Conservation (phyloP, 495 filamentous ascomycete species). For the Talaromyces borbonicus region DNA sequence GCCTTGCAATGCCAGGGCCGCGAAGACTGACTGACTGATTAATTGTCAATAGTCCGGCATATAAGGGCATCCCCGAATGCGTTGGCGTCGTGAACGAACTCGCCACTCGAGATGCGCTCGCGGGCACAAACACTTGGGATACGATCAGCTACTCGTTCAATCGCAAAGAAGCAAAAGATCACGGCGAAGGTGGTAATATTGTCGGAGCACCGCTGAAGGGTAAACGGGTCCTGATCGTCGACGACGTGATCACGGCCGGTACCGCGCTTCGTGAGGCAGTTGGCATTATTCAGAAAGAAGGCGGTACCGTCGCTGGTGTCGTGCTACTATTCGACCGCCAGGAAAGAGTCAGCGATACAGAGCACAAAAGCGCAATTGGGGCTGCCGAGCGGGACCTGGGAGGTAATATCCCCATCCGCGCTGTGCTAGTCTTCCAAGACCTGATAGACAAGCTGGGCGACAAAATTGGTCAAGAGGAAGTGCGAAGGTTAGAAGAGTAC, state of each 20-base stretch:
- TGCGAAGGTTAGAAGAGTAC: constrained; percentile 69
- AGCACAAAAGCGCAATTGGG: constrained; percentile 61
- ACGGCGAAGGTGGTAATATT: constrained; percentile 87
- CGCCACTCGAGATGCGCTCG: constrained; percentile 45
- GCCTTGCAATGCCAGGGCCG: background rate
- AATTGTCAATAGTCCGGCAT: constrained; percentile 57
- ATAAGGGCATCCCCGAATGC: constrained; percentile 92
- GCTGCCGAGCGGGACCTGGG: constrained; percentile 61
- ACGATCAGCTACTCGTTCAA: constrained; percentile 75
- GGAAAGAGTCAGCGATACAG: constrained; percentile 59
- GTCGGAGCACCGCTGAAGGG: constrained; percentile 77
- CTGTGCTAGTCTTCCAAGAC: constrained; percentile 58
- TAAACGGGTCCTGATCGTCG: constrained; percentile 79
- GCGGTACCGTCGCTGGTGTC: constrained; percentile 73
- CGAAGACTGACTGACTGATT: constrained; percentile 5
- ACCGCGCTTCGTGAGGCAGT: constrained; percentile 90
- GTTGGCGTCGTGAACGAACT: constrained; percentile 60
- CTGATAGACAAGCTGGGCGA: constrained; percentile 55
- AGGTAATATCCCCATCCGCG: constrained; percentile 33
- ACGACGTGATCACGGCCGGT: constrained; percentile 93
- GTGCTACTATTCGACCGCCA: constrained; percentile 79
- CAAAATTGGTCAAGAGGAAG: constrained; percentile 46
- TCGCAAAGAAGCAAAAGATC: constrained; percentile 88
- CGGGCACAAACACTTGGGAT: constrained; percentile 27
- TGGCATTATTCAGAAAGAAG: constrained; percentile 67